phyloP scores from a whole-genome alignment of 345 rosid species.

The Salix viminalis region DNA sequence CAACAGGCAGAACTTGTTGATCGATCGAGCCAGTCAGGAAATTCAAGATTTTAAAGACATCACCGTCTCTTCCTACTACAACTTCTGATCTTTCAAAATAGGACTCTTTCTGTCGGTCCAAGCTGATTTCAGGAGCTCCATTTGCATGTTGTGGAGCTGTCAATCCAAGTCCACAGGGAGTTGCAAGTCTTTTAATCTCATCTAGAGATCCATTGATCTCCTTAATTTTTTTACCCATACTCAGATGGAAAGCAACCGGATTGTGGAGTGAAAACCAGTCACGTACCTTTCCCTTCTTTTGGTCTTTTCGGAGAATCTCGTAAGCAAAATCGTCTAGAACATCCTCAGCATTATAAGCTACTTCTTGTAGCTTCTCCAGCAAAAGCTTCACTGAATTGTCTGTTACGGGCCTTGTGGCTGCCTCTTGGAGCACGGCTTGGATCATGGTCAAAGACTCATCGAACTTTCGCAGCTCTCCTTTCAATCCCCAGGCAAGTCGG shows the following conservation, averaged over 20 bases:
- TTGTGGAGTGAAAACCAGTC: background rate
- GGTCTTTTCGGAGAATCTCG: background rate
- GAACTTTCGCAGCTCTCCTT: background rate
- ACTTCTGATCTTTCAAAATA: background rate
- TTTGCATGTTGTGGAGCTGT: background rate
- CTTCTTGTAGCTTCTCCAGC: slow-evolving; percentile 1
- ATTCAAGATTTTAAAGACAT: slow-evolving; percentile 7
- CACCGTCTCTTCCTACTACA: slow-evolving; percentile 13
- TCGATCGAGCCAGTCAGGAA: background rate
- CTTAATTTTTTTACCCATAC: background rate
- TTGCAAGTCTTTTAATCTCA: background rate
- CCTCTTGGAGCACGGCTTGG: background rate
- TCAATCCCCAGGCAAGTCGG: background rate
- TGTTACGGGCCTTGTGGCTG: background rate
- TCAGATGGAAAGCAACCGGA: background rate
- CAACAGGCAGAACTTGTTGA: background rate
- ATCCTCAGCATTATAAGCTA: slow-evolving; percentile 8
- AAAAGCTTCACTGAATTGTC: background rate
- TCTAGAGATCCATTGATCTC: background rate
- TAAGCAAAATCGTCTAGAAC: slow-evolving; percentile 1
- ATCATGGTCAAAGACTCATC: background rate
- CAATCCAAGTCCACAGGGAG: background rate
- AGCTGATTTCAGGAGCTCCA: background rate
- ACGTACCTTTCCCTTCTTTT: background rate
- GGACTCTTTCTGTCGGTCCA: background rate